phyloP scores from a whole-genome alignment of 2,329 filamentous ascomycete genomes.

The Colletotrichum acutatum region DNA sequence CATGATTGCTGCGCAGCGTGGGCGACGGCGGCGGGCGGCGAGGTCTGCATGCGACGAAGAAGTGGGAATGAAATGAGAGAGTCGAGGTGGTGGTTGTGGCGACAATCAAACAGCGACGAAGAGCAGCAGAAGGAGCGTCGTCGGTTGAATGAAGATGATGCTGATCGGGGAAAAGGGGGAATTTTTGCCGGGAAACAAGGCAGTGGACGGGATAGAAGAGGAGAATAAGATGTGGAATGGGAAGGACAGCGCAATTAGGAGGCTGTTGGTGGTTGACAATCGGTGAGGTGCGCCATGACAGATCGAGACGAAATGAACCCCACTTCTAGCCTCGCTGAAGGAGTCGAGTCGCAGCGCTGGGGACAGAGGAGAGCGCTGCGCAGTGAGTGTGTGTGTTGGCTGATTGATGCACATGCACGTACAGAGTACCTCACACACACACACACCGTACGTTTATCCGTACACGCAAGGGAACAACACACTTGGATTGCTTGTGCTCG shows the following conservation, averaged over 20 bases:
- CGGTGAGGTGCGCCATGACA: constrained; percentile 32
- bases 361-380: neutral
- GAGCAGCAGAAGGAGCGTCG: neutral
- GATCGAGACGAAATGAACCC: constrained; percentile 38
- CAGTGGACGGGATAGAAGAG: constrained; percentile 6
- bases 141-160: constrained; percentile 4
- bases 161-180: neutral
- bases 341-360: constrained; percentile 14
- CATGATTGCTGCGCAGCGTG: constrained; percentile 39
- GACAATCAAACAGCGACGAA: constrained; percentile 7
- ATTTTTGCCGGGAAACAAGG: constrained; percentile 18
- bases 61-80: neutral
- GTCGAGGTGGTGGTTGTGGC: constrained; percentile 2
- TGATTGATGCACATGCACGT: neutral
- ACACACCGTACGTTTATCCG: too few relatives aligned
- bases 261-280: constrained; percentile 34
- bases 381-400: neutral
- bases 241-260: constrained; percentile 31
- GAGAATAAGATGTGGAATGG: constrained; percentile 30
- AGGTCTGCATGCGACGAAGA: constrained; percentile 30
- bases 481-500: neutral
- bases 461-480: neutral
- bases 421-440: too few relatives aligned
- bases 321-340: constrained; percentile 39
- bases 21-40: constrained; percentile 11